Conservation (phyloP, 768 basidiomycete species). For the Chiua virens region DNA sequence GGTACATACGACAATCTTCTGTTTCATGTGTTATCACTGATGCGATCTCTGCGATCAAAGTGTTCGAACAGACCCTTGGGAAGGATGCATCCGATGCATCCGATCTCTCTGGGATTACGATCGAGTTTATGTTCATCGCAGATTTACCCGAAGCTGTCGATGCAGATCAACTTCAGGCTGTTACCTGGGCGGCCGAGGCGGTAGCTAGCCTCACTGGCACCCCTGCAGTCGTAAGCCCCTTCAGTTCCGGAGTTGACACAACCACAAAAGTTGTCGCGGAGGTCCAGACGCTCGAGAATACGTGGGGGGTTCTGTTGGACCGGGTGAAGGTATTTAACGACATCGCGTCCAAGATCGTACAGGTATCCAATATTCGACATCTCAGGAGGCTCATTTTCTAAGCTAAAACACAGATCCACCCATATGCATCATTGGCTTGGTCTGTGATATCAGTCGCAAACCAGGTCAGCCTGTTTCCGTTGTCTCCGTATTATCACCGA, state of each 20-base stretch:
- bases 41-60: neutral
- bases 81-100: neutral
- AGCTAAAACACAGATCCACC: neutral
- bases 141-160: too few species aligned
- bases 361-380: neutral
- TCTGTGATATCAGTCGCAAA: neutral
- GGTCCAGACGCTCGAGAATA: too few species aligned
- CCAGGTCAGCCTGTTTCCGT: neutral
- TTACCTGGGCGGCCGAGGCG: neutral
- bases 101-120: neutral
- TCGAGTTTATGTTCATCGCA: neutral
- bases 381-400: neutral
- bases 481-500: neutral
- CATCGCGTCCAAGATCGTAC: too few species aligned
- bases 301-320: too few species aligned
- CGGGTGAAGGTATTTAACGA: too few species aligned
- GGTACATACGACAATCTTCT: neutral
- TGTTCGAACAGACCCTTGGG: neutral
- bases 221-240: too few species aligned
- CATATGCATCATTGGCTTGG: neutral
- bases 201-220: too few species aligned
- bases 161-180: neutral
- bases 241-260: neutral
- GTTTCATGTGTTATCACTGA: neutral
- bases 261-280: too few species aligned